phyloP scores from a whole-genome alignment of 2,329 filamentous ascomycete species.

The Phyllosticta capitalensis region DNA sequence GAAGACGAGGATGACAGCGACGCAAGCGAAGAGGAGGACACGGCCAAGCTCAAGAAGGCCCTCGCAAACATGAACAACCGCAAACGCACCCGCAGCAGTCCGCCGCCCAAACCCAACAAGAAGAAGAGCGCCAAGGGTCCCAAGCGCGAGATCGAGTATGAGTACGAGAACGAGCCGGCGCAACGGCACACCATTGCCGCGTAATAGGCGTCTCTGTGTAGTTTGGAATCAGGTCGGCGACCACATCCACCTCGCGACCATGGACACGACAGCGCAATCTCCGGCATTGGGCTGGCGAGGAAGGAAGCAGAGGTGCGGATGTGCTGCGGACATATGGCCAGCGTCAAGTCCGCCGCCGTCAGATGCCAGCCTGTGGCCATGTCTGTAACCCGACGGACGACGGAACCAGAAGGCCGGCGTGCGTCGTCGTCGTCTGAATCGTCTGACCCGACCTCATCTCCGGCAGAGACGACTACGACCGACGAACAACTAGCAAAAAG shows the following conservation, averaged over 20 bases:
- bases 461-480: too few species aligned
- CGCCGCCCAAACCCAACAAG: constrained; percentile 48
- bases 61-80: constrained; percentile 31
- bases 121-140: constrained; percentile 46
- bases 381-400: too few species aligned
- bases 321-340: not conserved
- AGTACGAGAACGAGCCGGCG: constrained; percentile 55
- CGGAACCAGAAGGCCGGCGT: too few species aligned
- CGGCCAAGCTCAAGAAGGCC: constrained; percentile 48
- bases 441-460: too few species aligned
- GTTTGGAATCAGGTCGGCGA: not conserved
- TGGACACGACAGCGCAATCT: not conserved
- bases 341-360: too few species aligned
- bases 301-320: not conserved
- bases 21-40: constrained; percentile 42
- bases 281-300: not conserved
- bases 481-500: too few species aligned
- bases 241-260: not conserved
- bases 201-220: not conserved
- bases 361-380: too few species aligned
- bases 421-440: too few species aligned
- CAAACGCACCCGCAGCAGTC: constrained; percentile 48
- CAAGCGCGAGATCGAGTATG: constrained; percentile 67
- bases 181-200: constrained; percentile 24
- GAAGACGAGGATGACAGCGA: constrained; percentile 50